A percentile compares a stretch with the other conserved stretches of the same genome.
phyloP scores from a whole-genome alignment of 306 rosid species.

The Astragalus glycyphyllos region DNA sequence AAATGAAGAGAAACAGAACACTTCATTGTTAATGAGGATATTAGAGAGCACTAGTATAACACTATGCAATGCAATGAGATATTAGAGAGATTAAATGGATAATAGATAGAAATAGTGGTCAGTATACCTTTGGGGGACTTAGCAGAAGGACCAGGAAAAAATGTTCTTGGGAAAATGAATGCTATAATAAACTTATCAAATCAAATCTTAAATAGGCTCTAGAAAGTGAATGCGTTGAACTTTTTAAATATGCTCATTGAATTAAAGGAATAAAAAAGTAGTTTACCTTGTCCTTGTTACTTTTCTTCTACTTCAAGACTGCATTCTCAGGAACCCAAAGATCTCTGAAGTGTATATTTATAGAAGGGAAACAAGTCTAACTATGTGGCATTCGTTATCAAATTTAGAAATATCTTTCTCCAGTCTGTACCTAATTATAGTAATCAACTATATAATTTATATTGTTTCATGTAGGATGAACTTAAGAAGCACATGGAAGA shows the following conservation, averaged over 20 bases:
- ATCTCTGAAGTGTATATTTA: slow-evolving; percentile 16
- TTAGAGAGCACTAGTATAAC: neutral
- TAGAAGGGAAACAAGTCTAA: slow-evolving; percentile 17
- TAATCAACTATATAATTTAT: no score
- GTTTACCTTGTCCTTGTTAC: slow-evolving; percentile 42
- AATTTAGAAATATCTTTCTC: slow-evolving; percentile 30
- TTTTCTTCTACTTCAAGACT: slow-evolving; percentile 47
- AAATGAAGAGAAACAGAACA: slow-evolving; percentile 5
- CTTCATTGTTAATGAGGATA: slow-evolving; percentile 21
- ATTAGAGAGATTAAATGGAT: neutral
- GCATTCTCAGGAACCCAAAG: slow-evolving; percentile 8
- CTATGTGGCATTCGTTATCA: slow-evolving; percentile 20
- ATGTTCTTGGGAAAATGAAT: slow-evolving; percentile 15
- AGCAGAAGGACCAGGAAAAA: slow-evolving; percentile 36
- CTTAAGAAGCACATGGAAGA: no score
- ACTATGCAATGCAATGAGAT: slow-evolving; percentile 27
- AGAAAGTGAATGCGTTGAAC: slow-evolving; percentile 17
- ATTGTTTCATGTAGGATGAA: no score
- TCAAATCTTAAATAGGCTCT: slow-evolving; percentile 38
- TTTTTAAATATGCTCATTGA: no score
- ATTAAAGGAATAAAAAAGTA: slow-evolving; percentile 27
- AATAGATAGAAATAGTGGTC: neutral
- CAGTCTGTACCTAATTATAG: slow-evolving; percentile 21
- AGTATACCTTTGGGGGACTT: slow-evolving; percentile 28
- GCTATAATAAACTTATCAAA: slow-evolving; percentile 17